Evolutionary conservation across 306 rosid genomes (phyloP).

Genomic region (Abrus precatorius): DNA sequence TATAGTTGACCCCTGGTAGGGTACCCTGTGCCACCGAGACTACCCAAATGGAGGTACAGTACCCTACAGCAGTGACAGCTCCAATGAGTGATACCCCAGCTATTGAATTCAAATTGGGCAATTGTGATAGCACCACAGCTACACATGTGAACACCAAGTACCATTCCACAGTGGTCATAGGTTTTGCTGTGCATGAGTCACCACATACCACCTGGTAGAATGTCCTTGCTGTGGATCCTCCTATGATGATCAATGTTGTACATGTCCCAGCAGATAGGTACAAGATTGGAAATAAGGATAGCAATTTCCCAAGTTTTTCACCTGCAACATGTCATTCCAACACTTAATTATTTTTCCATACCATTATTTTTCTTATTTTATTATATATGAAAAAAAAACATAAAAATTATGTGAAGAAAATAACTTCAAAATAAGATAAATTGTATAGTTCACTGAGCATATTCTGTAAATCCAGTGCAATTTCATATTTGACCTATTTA

Average conservation of each 20-base stretch:
- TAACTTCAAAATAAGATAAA: too few species aligned
- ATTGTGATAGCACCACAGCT: constrained; percentile 60
- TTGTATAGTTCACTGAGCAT: too few species aligned
- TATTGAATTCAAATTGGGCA: constrained; percentile 64
- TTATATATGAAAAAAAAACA: background rate
- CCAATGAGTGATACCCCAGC: constrained; percentile 65
- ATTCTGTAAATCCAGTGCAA: too few species aligned
- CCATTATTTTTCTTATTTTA: too few species aligned
- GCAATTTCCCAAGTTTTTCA: constrained; percentile 54
- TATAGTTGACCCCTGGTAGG: constrained; percentile 50
- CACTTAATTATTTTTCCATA: background rate
- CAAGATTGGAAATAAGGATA: constrained; percentile 60
- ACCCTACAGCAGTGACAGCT: constrained; percentile 65
- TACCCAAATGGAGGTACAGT: constrained; percentile 58
- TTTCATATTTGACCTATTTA: background rate
- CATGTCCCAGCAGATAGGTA: constrained; percentile 72
- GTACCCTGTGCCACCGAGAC: constrained; percentile 60
- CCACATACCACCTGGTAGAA: constrained; percentile 60
- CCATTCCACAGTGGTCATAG: constrained; percentile 65
- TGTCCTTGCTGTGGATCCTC: constrained; percentile 61
- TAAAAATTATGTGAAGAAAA: background rate
- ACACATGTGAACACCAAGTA: constrained; percentile 61
- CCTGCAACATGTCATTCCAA: constrained; percentile 50
- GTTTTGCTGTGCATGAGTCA: constrained; percentile 54
- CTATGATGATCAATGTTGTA: constrained; percentile 63